Conservation (phyloP, 805 yeast genomes). For the Saccharomycopsis javanensis region DNA sequence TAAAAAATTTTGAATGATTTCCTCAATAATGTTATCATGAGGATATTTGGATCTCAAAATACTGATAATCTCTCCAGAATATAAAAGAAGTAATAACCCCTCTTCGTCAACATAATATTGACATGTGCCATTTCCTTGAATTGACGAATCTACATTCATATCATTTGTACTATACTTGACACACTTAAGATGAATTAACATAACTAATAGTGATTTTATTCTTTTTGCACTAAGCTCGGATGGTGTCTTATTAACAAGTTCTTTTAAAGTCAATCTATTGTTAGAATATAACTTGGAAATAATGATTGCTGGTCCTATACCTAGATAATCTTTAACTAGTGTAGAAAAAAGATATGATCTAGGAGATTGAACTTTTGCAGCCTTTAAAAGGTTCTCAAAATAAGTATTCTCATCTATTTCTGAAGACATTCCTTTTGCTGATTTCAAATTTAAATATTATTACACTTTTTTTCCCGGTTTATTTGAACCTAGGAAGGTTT, state of each 20-base stretch:
- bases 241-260: constrained; percentile 4
- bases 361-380: constrained; percentile 12
- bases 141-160: constrained; percentile 16
- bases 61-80: constrained; percentile 67
- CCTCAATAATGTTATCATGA: constrained; percentile 36
- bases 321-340: constrained; percentile 11
- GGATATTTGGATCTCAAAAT: constrained; percentile 36
- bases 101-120: constrained; percentile 53
- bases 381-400: constrained; percentile 1
- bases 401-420: neutral
- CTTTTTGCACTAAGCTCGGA: constrained; percentile 25
- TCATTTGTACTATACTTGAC: constrained; percentile 49
- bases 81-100: constrained; percentile 55
- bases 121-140: constrained; percentile 23
- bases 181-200: constrained; percentile 72
- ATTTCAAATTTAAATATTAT: neutral
- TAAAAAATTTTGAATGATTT: constrained; percentile 60
- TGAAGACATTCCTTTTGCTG: neutral
- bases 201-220: constrained; percentile 59
- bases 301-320: constrained; percentile 9
- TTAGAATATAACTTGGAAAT: constrained; percentile 14
- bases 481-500: neutral
- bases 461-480: neutral
- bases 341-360: constrained; percentile 13
- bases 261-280: constrained; percentile 11